Evolutionary conservation across 352 stramenopile genomes (phyloP).

Genomic region (Phytopythium kandeliae): DNA sequence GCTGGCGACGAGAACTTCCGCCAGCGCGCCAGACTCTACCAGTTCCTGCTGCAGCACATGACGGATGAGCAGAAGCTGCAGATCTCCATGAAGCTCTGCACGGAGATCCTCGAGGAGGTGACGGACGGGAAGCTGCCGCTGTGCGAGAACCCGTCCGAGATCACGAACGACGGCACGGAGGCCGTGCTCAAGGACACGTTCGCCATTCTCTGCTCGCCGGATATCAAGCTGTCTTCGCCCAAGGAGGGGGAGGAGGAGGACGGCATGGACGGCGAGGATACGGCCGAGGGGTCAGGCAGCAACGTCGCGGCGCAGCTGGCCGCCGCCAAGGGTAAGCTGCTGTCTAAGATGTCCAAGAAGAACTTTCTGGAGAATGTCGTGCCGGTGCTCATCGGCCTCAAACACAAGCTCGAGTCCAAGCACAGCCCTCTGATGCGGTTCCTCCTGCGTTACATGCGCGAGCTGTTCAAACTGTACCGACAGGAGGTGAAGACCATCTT

Average conservation of each 20-base stretch:
- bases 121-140: conserved; percentile 72
- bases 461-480: conserved; percentile 92
- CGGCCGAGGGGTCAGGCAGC: conserved; percentile 7
- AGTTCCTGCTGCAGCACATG: conserved; percentile 93
- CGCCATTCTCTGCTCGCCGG: conserved; percentile 78
- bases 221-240: conserved; percentile 77
- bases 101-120: conserved; percentile 90
- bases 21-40: conserved; percentile 89
- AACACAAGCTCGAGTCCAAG: conserved; percentile 91
- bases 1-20: conserved; percentile 46
- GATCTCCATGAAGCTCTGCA: conserved; percentile 93
- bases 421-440: conserved; percentile 92
- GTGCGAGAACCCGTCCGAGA: conserved; percentile 67
- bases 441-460: conserved; percentile 92
- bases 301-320: conserved; percentile 70
- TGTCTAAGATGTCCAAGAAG: conserved; percentile 96
- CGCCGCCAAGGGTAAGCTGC: conserved; percentile 89
- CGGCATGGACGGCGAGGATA: conserved; percentile 58
- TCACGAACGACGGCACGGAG: conserved; percentile 84
- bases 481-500: conserved; percentile 91
- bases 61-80: conserved; percentile 95
- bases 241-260: conserved; percentile 58
- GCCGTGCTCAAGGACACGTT: conserved; percentile 84
- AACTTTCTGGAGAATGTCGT: conserved; percentile 97
- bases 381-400: conserved; percentile 94